Conservation (phyloP, 768 basidiomycete genomes). For the Mycena metata region DNA sequence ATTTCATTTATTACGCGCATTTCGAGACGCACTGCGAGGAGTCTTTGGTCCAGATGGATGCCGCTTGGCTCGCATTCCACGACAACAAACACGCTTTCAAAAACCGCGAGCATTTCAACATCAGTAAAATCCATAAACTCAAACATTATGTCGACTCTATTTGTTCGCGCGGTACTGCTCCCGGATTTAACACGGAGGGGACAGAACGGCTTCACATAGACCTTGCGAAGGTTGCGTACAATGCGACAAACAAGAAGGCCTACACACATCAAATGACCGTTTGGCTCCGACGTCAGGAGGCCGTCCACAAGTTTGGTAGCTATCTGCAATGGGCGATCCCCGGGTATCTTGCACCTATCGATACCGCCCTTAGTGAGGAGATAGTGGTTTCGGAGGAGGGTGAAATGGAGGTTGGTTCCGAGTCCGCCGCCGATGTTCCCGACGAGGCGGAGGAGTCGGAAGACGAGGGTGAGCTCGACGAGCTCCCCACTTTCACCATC, state of each 20-base stretch:
- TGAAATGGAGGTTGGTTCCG: too few species aligned
- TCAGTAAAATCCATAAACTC: slow-evolving; percentile 52
- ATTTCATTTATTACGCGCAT: slow-evolving; percentile 49
- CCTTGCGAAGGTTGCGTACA: slow-evolving; percentile 49
- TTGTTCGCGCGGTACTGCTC: slow-evolving; percentile 38
- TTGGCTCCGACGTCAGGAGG: slow-evolving; percentile 50
- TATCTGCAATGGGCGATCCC: slow-evolving; percentile 32
- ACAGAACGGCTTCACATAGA: slow-evolving; percentile 49
- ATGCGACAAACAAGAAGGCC: slow-evolving; percentile 42
- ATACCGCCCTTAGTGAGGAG: too few species aligned
- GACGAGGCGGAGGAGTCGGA: too few species aligned
- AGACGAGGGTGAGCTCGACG: too few species aligned
- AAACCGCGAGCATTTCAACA: slow-evolving; percentile 48
- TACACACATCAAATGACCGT: slow-evolving; percentile 52
- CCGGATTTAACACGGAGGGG: slow-evolving; percentile 48
- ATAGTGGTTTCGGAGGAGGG: too few species aligned
- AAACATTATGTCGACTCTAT: slow-evolving; percentile 46
- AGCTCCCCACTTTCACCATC: too few species aligned
- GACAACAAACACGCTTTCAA: slow-evolving; percentile 45
- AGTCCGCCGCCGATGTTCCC: too few species aligned
- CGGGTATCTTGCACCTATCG: slow-evolving; percentile 27
- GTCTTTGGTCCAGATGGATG: slow-evolving; percentile 40
- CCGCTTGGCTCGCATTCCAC: slow-evolving; percentile 42
- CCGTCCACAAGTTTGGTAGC: slow-evolving; percentile 1
- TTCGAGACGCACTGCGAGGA: slow-evolving; percentile 39